Evolutionary conservation across 768 basidiomycete species (phyloP), one percentile per base, ranked within the genome.

Genomic region (Filobasidium floriforme): DNA sequence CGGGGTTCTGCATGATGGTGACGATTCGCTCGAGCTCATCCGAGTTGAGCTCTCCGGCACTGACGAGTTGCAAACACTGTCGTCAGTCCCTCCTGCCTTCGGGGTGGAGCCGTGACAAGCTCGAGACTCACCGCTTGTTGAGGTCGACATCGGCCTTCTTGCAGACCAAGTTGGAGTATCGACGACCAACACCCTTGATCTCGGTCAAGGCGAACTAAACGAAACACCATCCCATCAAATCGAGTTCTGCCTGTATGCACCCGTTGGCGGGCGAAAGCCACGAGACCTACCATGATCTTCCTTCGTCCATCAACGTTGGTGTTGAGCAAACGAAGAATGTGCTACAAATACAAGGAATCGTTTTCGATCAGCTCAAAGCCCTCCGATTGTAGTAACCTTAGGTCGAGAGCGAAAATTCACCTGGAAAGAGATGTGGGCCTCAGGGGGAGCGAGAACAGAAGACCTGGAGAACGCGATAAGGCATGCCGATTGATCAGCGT

Each of bases 61-160:
- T 18, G 43, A 19, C 22, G 49, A 60, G 22, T 22, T 40, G 32
- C 4, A 37, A 61, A 29, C 19, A 7, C 51, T 60, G 12, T 51
- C n/a, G 44, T 28, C 12, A 49, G 19, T 22, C 46, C 10, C n/a
- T 37, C 19, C 29, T 32, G 15, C 44, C 4, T 2, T 51, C 12
- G 24, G 3, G 49, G 12, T 51, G 24, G 7, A 19, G 9, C 9
- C 4, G 32, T 37, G 32, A 3, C 9, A 37, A 9, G 9, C 9
- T 37, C 32, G 32, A 37, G 28, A 80, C 88, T 68, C 76, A 98
- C 96, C 96, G 90, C 83, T 99, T 99, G 84, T 85, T 91, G 68
- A 99, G 86, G 78, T 98, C 94, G 49, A 99, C 91, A 82, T 98
- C 96, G 69, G 96, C 96, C 84, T 99, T 99, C 83, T 98, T 98